Conservation (phyloP, 2,329 filamentous ascomycete species). For the Diaporthe ilicicola region DNA sequence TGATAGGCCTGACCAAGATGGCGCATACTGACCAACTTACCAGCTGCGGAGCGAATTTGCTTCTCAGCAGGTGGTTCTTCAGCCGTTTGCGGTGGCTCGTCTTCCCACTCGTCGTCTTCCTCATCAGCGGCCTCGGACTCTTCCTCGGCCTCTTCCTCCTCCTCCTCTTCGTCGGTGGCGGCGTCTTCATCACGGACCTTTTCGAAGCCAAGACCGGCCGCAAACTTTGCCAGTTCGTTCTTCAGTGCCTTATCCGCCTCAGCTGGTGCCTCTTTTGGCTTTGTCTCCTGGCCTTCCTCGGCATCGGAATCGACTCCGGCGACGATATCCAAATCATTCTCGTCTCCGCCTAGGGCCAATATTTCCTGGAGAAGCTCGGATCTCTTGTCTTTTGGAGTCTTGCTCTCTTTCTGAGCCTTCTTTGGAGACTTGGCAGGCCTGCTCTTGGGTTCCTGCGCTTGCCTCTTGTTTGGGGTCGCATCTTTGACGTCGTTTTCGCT, state of each 20-base stretch:
- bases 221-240: conserved; percentile 62
- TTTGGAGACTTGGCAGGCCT: conserved; percentile 39
- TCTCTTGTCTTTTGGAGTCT: conserved; percentile 36
- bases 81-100: conserved; percentile 42
- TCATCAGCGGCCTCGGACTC: conserved; percentile 43
- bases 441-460: conserved; percentile 38
- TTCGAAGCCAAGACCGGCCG: conserved; percentile 59
- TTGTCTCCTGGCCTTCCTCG: conserved; percentile 49
- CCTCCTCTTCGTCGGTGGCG: conserved; percentile 48
- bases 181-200: conserved; percentile 49
- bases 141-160: conserved; percentile 40
- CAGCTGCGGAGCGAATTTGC: conserved; percentile 40
- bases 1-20: conserved; percentile 28
- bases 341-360: conserved; percentile 69
- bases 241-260: conserved; percentile 46
- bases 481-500: conserved; percentile 44
- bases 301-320: conserved; percentile 61
- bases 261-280: conserved; percentile 34
- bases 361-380: conserved; percentile 67
- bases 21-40: conserved; percentile 53
- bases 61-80: conserved; percentile 39
- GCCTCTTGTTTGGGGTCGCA: conserved; percentile 41
- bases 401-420: conserved; percentile 33
- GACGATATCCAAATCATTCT: conserved; percentile 70
- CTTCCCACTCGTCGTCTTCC: conserved; percentile 44